Conservation (phyloP, 768 basidiomycete species). For the Naganishia randhawae region DNA sequence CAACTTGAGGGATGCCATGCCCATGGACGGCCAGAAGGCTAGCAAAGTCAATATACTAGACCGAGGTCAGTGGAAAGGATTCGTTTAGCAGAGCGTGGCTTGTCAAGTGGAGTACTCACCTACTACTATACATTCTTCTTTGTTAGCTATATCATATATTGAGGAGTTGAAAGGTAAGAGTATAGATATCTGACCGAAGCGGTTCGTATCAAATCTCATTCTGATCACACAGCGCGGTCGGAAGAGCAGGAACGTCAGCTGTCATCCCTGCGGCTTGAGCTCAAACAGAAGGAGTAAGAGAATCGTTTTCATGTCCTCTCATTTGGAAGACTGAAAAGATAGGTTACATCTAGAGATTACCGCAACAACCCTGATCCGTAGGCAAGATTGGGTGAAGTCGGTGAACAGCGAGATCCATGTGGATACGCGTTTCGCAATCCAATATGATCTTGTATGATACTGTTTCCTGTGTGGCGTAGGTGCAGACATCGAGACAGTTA, state of each 20-base stretch:
- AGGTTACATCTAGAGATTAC: too few species aligned
- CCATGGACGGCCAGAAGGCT: slow-evolving; percentile 83
- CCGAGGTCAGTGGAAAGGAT: slow-evolving; percentile 58
- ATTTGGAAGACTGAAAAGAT: neutral
- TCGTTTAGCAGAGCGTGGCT: too few species aligned
- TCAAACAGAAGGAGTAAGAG: neutral
- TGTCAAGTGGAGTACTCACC: neutral
- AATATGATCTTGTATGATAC: too few species aligned
- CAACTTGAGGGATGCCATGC: slow-evolving; percentile 83
- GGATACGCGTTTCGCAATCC: too few species aligned
- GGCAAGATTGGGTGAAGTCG: too few species aligned
- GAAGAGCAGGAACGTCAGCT: neutral
- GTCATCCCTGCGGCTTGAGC: neutral
- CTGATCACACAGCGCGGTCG: neutral
- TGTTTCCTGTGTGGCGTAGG: too few species aligned
- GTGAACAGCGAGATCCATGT: too few species aligned
- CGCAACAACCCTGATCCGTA: too few species aligned
- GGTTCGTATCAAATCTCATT: neutral
- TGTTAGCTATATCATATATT: slow-evolving; percentile 4
- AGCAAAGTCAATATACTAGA: slow-evolving; percentile 88
- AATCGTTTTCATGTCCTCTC: neutral
- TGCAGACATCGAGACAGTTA: too few species aligned
- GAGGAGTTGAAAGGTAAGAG: slow-evolving; percentile 4
- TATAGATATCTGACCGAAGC: neutral
- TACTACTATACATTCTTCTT: neutral